These are phyloP conservation scores for Globomyces sp. DNA, from an alignment of 371 early-diverging fungal species.

Conservation along the genomic window DNA sequence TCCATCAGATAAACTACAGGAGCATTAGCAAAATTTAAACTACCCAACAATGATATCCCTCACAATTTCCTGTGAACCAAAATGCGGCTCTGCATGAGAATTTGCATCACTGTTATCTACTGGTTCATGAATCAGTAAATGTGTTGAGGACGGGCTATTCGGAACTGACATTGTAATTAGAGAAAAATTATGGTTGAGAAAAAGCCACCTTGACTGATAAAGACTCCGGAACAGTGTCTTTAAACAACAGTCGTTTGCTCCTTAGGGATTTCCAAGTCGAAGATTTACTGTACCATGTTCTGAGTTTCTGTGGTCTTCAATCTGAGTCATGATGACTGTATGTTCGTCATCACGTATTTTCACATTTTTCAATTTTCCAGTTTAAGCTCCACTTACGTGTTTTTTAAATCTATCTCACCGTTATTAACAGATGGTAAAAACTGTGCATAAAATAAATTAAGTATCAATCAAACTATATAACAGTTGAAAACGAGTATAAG, in stretches of 20 bases:
- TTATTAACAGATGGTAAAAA: background rate
- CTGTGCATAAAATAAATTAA: background rate
- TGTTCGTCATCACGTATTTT: background rate
- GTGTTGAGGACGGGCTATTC: background rate
- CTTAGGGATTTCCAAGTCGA: background rate
- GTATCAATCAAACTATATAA: background rate
- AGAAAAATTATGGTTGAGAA: too few species aligned
- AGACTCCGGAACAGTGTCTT: background rate
- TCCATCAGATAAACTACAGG: slow-evolving; percentile 61
- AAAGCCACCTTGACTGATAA: background rate
- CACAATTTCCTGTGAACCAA: slow-evolving; percentile 62
- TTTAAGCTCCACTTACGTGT: background rate
- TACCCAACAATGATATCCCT: slow-evolving; percentile 61
- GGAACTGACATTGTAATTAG: background rate
- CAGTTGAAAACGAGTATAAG: background rate
- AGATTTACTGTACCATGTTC: background rate
- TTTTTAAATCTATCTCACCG: background rate
- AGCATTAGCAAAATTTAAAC: slow-evolving; percentile 15
- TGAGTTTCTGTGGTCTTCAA: background rate
- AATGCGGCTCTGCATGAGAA: slow-evolving; percentile 61
- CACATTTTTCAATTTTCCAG: background rate
- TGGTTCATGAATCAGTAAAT: background rate
- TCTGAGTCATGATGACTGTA: background rate
- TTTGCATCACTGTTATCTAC: background rate
- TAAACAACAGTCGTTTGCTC: background rate